Base-by-base conservation (phyloP, 331 rosid species). In the Quercus lobata region DNA sequence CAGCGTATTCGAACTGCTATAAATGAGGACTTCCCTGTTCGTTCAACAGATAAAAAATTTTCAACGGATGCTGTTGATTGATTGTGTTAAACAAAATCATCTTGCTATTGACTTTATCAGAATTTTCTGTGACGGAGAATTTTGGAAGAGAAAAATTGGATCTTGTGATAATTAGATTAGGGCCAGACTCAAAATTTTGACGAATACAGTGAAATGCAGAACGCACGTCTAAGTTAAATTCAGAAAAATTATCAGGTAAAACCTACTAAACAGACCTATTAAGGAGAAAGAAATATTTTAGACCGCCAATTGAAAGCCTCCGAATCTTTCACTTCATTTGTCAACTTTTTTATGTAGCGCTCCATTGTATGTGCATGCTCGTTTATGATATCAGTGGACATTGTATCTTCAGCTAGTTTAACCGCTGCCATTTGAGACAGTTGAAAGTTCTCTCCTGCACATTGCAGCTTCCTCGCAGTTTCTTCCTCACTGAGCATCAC, bases 401-500 rank as follows among this genome's bases (percentile, higher is more conserved):
- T 69, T 24, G 99, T 89, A 72, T 93, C 98, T 77, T 91, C 94
- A 16, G 97, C 93, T 77, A 96, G 90, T 75, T 82, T 92, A 27
- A 90, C 83, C 2, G 98, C 97, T 32, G 99, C 99, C 83, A 87
- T 81, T 80, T 93, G 97, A 77, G 97, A 86, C 77, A 91, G 73
- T 79, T 93, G 99, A 78, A 92, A 92, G 85, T 80, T 93, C 81
- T 93, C 98, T 12, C 74, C 98, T 35, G 88, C 84, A 29, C 86
- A 88, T 82, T 96, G 99, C 76, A 96, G 90, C 91, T 90, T 96
- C 84, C 86, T 86, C 25, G 94, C 94, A 24, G 86, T 88, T 86
- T 90, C 97, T 30, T 81, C 90, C 89, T 96, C 98, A 16, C 97
- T 93, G 46, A 93, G 86, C 98, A 88, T 90, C 84, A 90, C 66